Evolutionary conservation across 2,329 filamentous ascomycete species (phyloP).

Genomic region (Penicillium sp.): DNA sequence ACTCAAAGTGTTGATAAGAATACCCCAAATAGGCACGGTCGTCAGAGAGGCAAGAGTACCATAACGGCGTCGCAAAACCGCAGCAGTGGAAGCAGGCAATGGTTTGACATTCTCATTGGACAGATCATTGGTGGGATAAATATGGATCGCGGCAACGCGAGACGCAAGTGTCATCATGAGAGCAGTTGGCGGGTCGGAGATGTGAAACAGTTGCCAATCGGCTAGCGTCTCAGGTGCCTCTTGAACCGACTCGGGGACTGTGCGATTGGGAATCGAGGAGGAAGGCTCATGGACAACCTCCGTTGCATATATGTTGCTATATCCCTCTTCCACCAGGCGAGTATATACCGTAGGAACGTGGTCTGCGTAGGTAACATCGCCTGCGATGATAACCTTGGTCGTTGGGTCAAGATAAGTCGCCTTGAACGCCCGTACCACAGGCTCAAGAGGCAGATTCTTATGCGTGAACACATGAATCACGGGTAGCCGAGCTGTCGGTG

Average conservation of each 20-base stretch:
- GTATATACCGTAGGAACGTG: slow-evolving; percentile 63
- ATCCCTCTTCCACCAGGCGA: slow-evolving; percentile 62
- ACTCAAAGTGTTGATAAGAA: slow-evolving; percentile 91
- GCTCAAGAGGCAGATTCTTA: slow-evolving; percentile 63
- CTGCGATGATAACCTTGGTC: slow-evolving; percentile 73
- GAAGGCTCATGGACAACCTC: slow-evolving; percentile 73
- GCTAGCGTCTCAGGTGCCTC: slow-evolving; percentile 52
- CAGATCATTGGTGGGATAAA: slow-evolving; percentile 63
- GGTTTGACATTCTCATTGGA: slow-evolving; percentile 34
- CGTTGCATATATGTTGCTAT: slow-evolving; percentile 66
- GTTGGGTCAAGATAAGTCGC: slow-evolving; percentile 64
- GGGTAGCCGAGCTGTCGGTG: slow-evolving; percentile 79
- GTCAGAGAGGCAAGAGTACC: slow-evolving; percentile 77
- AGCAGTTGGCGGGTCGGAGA: slow-evolving; percentile 74
- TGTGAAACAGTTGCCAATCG: slow-evolving; percentile 76
- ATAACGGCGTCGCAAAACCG: slow-evolving; percentile 76
- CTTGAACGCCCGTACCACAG: slow-evolving; percentile 61
- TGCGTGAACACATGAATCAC: slow-evolving; percentile 89
- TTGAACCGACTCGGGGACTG: slow-evolving; percentile 54
- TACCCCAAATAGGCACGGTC: slow-evolving; percentile 81
- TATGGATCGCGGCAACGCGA: slow-evolving; percentile 73
- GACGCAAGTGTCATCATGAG: slow-evolving; percentile 85
- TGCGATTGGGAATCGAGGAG: slow-evolving; percentile 80
- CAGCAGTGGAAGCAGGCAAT: slow-evolving; percentile 52
- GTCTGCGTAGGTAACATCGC: slow-evolving; percentile 81